A percentile compares a stretch with the other conserved stretches of the same genome.
phyloP scores from a whole-genome alignment of 169 alveolate genomes.

The Eimeria falciformis region DNA sequence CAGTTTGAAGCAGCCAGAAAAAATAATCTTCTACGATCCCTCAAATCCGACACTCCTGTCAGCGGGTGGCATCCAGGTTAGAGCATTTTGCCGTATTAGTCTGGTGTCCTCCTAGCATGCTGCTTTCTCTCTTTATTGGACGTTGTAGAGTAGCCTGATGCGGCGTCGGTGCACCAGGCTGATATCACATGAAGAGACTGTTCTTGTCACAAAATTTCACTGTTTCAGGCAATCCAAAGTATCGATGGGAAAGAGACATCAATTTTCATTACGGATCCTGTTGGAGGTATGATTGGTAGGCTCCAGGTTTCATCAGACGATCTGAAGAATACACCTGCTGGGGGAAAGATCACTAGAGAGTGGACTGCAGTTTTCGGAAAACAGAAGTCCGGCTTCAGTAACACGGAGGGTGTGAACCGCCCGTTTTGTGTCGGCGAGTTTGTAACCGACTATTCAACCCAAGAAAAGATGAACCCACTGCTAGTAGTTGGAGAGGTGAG shows the following conservation, averaged over 20 bases:
- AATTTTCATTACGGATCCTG: slow-evolving; percentile 46
- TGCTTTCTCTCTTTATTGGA: no score
- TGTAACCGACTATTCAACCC: slow-evolving; percentile 47
- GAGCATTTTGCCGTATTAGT: neutral
- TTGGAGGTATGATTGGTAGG: slow-evolving; percentile 58
- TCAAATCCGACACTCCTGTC: slow-evolving; percentile 69
- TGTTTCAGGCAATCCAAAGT: slow-evolving; percentile 34
- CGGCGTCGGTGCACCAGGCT: no score
- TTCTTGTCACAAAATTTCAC: neutral
- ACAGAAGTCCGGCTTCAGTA: slow-evolving; percentile 61
- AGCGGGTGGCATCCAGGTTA: slow-evolving; percentile 73
- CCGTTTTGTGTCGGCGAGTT: slow-evolving; percentile 67
- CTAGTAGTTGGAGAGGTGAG: slow-evolving; percentile 74
- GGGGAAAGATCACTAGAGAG: slow-evolving; percentile 31
- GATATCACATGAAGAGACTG: no score
- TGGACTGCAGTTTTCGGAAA: slow-evolving; percentile 71
- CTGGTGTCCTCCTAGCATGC: neutral
- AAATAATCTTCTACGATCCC: slow-evolving; percentile 41
- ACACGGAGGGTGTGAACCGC: slow-evolving; percentile 60
- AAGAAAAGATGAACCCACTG: slow-evolving; percentile 35
- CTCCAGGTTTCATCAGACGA: slow-evolving; percentile 39
- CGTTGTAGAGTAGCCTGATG: no score
- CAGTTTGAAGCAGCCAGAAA: slow-evolving; percentile 23
- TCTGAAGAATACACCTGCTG: slow-evolving; percentile 4
- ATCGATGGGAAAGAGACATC: slow-evolving; percentile 55